phyloP scores from a whole-genome alignment of 306 rosid species.

The Mimosa bimucronata region DNA sequence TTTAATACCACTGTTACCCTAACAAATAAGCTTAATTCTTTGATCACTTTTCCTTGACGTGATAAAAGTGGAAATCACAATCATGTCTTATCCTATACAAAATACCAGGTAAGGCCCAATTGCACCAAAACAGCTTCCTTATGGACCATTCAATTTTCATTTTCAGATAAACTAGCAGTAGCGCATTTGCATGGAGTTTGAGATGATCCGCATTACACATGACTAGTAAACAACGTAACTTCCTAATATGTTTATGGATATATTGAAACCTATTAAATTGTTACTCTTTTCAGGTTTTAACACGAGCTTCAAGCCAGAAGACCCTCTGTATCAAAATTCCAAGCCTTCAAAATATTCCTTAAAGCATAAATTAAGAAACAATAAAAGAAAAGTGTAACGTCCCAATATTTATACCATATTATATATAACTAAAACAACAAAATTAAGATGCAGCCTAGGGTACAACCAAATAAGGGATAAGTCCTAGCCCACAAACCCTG shows the following conservation, averaged over 20 bases:
- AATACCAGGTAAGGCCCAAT: background rate
- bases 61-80: background rate
- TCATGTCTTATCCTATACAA: background rate
- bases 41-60: background rate
- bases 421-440: no score
- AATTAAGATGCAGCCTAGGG: no score
- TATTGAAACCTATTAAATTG: background rate
- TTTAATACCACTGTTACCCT: no score
- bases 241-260: background rate
- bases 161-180: constrained; percentile 18
- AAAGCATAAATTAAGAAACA: background rate
- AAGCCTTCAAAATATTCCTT: constrained; percentile 31
- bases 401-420: no score
- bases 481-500: no score
- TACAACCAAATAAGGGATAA: no score
- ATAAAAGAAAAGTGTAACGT: background rate
- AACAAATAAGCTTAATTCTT: no score
- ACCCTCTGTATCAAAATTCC: background rate
- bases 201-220: background rate
- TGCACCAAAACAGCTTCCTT: background rate
- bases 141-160: background rate
- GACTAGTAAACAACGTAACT: background rate
- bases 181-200: background rate
- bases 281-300: constrained; percentile 9
- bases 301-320: background rate